Evolutionary conservation across 2,329 filamentous ascomycete species (phyloP).

Genomic region (Verticillium nubilum): DNA sequence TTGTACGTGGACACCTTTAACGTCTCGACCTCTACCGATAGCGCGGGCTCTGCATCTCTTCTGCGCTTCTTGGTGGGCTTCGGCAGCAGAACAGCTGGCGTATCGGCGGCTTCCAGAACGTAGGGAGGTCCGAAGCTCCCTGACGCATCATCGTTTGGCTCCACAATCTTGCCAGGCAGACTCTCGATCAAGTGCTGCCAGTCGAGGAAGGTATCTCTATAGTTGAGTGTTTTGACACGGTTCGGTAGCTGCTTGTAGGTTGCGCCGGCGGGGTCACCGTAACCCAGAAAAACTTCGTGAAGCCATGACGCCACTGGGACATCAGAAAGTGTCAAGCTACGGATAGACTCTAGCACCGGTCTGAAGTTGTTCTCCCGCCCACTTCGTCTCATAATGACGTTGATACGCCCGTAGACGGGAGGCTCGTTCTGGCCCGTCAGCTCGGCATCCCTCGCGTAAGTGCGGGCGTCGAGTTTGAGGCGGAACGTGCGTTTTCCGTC

Average conservation of each 20-base stretch:
- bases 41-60: conserved; percentile 65
- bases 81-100: conserved; percentile 40
- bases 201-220: conserved; percentile 88
- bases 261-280: conserved; percentile 85
- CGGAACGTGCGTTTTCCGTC: conserved; percentile 70
- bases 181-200: conserved; percentile 93
- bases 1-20: conserved; percentile 86
- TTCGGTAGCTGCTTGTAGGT: conserved; percentile 79
- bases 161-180: conserved; percentile 79
- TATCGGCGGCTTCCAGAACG: conserved; percentile 64
- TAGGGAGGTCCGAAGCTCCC: conserved; percentile 84
- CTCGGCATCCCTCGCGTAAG: conserved; percentile 73
- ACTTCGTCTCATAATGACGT: conserved; percentile 76
- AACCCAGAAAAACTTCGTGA: conserved; percentile 95
- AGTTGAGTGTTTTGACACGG: conserved; percentile 74
- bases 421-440: conserved; percentile 58
- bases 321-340: conserved; percentile 76
- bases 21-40: conserved; percentile 58
- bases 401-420: conserved; percentile 79
- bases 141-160: conserved; percentile 66
- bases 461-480: conserved; percentile 72
- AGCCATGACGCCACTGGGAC: conserved; percentile 86
- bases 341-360: conserved; percentile 86
- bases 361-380: conserved; percentile 97
- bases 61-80: conserved; percentile 82